Base-by-base conservation (phyloP, 768 basidiomycete species). In the Rhodotorula diobovata region DNA sequence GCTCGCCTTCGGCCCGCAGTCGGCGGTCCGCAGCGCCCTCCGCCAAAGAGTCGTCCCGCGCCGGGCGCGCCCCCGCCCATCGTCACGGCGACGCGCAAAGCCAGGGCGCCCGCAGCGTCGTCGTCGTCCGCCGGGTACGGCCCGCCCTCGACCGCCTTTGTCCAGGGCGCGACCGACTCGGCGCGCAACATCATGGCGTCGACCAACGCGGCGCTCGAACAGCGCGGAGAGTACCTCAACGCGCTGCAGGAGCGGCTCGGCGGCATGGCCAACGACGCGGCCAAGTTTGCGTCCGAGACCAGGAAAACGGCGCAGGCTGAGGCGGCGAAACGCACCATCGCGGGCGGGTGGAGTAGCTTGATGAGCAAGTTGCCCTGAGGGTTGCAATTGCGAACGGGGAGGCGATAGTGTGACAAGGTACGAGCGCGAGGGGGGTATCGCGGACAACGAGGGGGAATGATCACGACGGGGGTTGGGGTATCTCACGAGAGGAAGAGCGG, bases 171-270 rank as follows among this genome's bases (percentile, higher is more conserved):
- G 41, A 50, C n/a, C 14, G 72, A 77, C n/a, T 51, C 46, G 30
- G 70, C 74, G 23, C 51, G 63, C 12, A 69, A 66, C 28, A 72
- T 74, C 43, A 59, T 75, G 60, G 55, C 70, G 34, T 50, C 53
- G 23, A 69, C 72, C 41, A 67, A 69, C n/a, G 70, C 76, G 23
- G 77, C 77, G 4, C 65, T 78, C 30, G 65, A 71, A 62, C 66
- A 76, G 65, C 61, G 77, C 8, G 76, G 72, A 20, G 74, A 78
- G 60, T 60, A 68, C n/a, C 68, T 78, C 12, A 23, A 39, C 61
- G 58, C 35, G 63, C 66, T 78, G n/a, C 66, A 70, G 45, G 76
- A 78, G 35, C 66, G 68, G 9, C 67, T 78, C n/a, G 67, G 64
- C 18, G 21, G 46, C 20, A 62, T 65, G 37, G 66, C 66, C 25